phyloP scores from a whole-genome alignment of 176 grass and related monocot species.

The Aegilops umbellulata region DNA sequence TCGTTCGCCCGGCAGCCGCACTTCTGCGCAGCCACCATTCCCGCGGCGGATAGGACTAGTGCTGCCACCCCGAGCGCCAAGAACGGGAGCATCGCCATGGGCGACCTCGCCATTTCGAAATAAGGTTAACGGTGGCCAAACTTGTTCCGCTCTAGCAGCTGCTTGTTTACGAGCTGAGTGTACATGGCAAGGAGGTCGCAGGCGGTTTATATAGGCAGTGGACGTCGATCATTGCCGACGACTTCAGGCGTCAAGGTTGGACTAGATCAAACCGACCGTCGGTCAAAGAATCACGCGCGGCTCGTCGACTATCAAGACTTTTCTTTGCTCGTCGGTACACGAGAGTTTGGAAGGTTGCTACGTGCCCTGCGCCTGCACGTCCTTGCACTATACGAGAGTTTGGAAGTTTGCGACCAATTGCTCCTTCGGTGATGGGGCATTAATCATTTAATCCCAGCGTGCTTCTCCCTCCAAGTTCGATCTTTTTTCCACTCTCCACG shows the following conservation, averaged over 20 bases:
- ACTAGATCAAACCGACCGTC: not conserved
- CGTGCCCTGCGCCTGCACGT: too few relatives aligned
- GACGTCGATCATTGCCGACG: not conserved
- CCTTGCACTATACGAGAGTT: not conserved
- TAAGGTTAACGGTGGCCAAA: not conserved
- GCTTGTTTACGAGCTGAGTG: not conserved
- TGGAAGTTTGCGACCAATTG: not conserved
- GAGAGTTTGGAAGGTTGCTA: not conserved
- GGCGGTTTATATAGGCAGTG: not conserved
- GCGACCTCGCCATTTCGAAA: conserved; percentile 8
- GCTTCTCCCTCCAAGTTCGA: not conserved
- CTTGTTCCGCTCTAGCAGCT: not conserved
- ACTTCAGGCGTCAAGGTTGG: not conserved
- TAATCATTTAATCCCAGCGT: not conserved
- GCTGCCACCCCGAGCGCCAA: conserved; percentile 2
- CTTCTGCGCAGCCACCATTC: conserved; percentile 13
- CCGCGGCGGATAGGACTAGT: not conserved
- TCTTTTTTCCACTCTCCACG: not conserved
- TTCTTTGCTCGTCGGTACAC: not conserved
- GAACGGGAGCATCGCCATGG: not conserved
- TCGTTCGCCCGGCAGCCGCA: conserved; percentile 30
- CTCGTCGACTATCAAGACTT: not conserved
- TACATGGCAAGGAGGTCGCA: not conserved
- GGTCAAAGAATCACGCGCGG: not conserved
- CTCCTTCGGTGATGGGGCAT: not conserved